Evolutionary conservation across 2,329 filamentous ascomycete species (phyloP), one percentile per base, ranked within the genome.

Genomic region (Cladorrhinum sp.): DNA sequence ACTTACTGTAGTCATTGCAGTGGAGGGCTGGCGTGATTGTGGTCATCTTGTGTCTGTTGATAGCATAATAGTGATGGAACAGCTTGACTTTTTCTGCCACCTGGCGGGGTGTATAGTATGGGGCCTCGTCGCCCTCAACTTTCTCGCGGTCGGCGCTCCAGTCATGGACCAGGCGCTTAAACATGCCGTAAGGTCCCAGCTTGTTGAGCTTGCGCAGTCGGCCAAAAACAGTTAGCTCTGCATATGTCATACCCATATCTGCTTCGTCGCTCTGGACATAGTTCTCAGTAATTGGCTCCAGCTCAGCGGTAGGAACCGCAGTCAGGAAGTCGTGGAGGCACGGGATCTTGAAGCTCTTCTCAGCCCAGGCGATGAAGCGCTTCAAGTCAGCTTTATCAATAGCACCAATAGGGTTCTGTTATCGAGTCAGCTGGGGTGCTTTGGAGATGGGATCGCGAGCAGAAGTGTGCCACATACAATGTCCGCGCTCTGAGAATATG

Each of bases 371-470:
- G 61, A 92, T 89, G 74, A 93, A 92, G 9, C 81, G 75, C 71
- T 89, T 90, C 1, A 91, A 76, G 66, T 92, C 89, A 1, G 79
- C 84, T 72, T 91, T 92, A 60, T 74, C 75, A 38, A 82, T 81
- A 5, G 79, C 79, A 16, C 84, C 86, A 55, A 89, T 87, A 2
- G 86, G 86, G 66, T 88, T 85, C 62, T 64, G 24, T 10, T 1
- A 20, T 13, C 10, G 8, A 10, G 59, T 60, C 16, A 58, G 24
- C 22, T n/a, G n/a, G n/a, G n/a, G n/a, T n/a, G n/a, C n/a, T n/a
- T n/a, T n/a, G n/a, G n/a, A n/a, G n/a, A n/a, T n/a, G n/a, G n/a
- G n/a, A n/a, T n/a, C n/a, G n/a, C n/a, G n/a, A n/a, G n/a, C n/a
- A n/a, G n/a, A 50, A 64, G 61, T 12, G 63, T 55, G n/a, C 6